Base-by-base conservation (phyloP, 371 early-diverging fungal genomes). In the Haplosporangium sp. region DNA sequence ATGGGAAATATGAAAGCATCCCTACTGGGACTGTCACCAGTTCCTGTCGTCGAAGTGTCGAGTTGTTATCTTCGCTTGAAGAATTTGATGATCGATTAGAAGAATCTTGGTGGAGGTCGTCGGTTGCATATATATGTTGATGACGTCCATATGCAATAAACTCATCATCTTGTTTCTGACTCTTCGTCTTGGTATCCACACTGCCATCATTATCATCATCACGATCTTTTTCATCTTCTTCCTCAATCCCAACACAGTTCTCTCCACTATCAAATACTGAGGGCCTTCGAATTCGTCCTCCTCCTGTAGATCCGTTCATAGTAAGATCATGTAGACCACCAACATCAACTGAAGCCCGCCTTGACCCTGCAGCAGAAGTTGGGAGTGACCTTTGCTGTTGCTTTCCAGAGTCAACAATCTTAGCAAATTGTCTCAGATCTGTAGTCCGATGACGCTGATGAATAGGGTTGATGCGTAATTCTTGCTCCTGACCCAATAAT, bases 1-100 rank as follows among this genome's bases (percentile, higher is more conserved):
- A 81, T 9, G 82, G 82, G 63, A 81, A 81, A 48, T 65, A 81
- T 8, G 82, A 81, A 0, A 81, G 69, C 61, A 74, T 48, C 0
- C 75, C 82, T 11, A 69, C 72, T 0, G 82, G 82, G 34, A 81
- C 58, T 15, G 82, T 81, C n/a, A 81, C 61, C 11, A 81, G 56
- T 17, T 75, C 82, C 37, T 81, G 82, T 7, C 69, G 68, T 35
- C 71, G 69, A 9, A 62, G 56, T 4, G 52, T 45, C 40, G 65
- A 27, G 27, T 27, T 45, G n/a, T 52, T 42, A 38, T 57, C 40
- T n/a, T 52, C 63, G 27, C 11, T 27, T 19, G 20, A 11, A 11
- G 10, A 7, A 20, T 34, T 59, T 47, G 35, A 50, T 45, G 11
- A 20, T 34, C 40, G 39, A 9, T 61, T 53, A 17, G 11, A 61